phyloP scores from a whole-genome alignment of 2,329 filamentous ascomycete genomes.

The Cladobotryum protrusum region DNA sequence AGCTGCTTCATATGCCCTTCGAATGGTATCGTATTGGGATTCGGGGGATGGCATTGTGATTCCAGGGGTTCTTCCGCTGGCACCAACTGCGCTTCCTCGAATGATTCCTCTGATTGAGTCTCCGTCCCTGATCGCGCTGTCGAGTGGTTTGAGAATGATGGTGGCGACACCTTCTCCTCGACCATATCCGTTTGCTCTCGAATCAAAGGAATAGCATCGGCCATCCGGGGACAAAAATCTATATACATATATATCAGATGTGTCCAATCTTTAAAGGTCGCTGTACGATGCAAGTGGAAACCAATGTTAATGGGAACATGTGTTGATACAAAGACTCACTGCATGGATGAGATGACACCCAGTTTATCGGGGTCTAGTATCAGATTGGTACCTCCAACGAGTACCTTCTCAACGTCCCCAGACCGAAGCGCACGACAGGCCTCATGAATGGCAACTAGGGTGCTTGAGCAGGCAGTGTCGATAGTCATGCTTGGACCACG shows the following conservation, averaged over 20 bases:
- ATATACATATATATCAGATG: background rate
- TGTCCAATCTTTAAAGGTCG: no score
- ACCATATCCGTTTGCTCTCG: conserved; percentile 37
- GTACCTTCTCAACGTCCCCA: conserved; percentile 22
- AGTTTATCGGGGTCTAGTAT: conserved; percentile 12
- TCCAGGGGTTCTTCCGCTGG: conserved; percentile 11
- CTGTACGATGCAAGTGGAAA: background rate
- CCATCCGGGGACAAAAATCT: conserved; percentile 10
- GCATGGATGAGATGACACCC: conserved; percentile 12
- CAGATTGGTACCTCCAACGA: conserved; percentile 21
- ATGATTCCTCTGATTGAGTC: conserved; percentile 15
- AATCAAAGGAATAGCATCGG: conserved; percentile 11
- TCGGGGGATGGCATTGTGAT: conserved; percentile 11
- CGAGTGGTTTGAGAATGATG: conserved; percentile 40
- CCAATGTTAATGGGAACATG: background rate
- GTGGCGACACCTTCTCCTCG: conserved; percentile 44
- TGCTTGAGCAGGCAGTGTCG: conserved; percentile 31
- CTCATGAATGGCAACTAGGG: conserved; percentile 25
- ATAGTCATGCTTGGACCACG: conserved; percentile 20
- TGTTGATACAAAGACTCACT: conserved; percentile 1
- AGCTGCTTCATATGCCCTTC: conserved; percentile 6
- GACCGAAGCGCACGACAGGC: conserved; percentile 13
- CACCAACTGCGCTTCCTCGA: conserved; percentile 7
- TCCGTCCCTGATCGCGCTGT: conserved; percentile 31
- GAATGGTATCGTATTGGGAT: conserved; percentile 5